These are phyloP conservation scores for Pezicula carpinea DNA, from an alignment of 2,329 filamentous ascomycete genomes.

Conservation along the genomic window DNA sequence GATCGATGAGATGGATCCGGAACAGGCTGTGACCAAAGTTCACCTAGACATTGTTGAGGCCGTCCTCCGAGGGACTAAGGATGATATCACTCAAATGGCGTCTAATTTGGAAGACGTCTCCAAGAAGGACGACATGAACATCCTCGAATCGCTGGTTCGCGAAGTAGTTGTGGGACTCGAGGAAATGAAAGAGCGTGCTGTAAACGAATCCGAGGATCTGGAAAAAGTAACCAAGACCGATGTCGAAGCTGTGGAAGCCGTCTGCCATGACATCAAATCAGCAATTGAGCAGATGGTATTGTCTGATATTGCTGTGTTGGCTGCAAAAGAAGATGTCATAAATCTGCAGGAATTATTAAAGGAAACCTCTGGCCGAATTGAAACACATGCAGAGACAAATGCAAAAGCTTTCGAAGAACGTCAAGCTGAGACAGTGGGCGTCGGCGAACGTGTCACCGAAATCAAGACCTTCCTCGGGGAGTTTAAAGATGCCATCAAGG, in stretches of 20 bases:
- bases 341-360: constrained; percentile 66
- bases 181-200: constrained; percentile 53
- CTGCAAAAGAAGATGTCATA: constrained; percentile 72
- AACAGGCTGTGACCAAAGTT: constrained; percentile 64
- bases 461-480: constrained; percentile 75
- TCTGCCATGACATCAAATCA: constrained; percentile 80
- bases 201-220: constrained; percentile 36
- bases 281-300: constrained; percentile 69
- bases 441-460: constrained; percentile 73
- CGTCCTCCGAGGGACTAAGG: constrained; percentile 70
- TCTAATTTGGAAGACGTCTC: constrained; percentile 65
- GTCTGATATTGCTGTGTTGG: constrained; percentile 64
- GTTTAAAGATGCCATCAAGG: constrained; percentile 70
- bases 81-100: constrained; percentile 62
- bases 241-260: constrained; percentile 72
- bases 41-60: constrained; percentile 49
- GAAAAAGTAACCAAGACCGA: constrained; percentile 76
- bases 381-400: constrained; percentile 66
- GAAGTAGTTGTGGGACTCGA: constrained; percentile 74
- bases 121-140: constrained; percentile 72
- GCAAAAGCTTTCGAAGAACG: constrained; percentile 78
- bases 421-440: constrained; percentile 74
- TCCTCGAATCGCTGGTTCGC: constrained; percentile 72
- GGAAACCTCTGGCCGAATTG: constrained; percentile 65
- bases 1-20: constrained; percentile 76